Conservation (phyloP, 163 green algal genomes). For the Volvox carteri region DNA sequence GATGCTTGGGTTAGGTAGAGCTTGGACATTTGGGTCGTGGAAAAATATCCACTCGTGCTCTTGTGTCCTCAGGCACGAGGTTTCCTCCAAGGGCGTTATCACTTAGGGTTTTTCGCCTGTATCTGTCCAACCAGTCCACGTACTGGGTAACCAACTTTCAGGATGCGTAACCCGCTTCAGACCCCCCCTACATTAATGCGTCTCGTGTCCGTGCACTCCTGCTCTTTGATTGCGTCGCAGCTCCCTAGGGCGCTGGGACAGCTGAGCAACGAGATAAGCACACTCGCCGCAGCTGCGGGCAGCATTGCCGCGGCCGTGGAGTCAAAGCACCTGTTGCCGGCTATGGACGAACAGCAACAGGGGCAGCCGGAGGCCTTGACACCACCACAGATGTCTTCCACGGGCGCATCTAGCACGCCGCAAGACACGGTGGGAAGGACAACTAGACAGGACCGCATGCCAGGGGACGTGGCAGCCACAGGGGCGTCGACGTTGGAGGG, state of each 20-base stretch:
- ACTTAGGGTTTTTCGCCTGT: too few species aligned
- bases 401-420: not conserved
- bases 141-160: too few species aligned
- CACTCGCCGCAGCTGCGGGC: constrained; percentile 50
- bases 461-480: not conserved
- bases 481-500: not conserved
- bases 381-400: not conserved
- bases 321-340: constrained; percentile 64
- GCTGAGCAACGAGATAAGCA: constrained; percentile 31
- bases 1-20: too few species aligned
- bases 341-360: not conserved
- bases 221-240: too few species aligned
- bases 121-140: too few species aligned
- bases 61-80: too few species aligned
- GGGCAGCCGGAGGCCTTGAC: not conserved
- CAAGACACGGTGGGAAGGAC: not conserved
- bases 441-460: not conserved
- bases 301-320: constrained; percentile 65
- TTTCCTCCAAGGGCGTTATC: too few species aligned
- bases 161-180: too few species aligned
- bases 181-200: too few species aligned
- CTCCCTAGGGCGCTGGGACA: constrained; percentile 1
- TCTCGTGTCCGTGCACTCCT: too few species aligned
- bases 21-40: too few species aligned
- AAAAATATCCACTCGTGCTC: too few species aligned